Conservation (phyloP, 1,284 basidiomycete genomes). For the Moniliophthora roreri region DNA sequence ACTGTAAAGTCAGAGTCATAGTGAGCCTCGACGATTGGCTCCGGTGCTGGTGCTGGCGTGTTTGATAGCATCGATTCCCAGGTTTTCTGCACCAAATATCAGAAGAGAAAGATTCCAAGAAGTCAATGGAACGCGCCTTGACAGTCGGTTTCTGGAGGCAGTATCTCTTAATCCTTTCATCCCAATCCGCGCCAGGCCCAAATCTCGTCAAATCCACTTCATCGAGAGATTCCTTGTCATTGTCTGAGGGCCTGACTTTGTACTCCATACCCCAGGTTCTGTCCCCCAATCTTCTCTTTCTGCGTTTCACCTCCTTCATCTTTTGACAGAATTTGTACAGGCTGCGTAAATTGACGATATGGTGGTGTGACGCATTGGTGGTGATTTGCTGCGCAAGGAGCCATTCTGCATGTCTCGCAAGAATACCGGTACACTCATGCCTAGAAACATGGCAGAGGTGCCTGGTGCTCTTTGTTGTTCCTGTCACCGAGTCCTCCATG, state of each 20-base stretch:
- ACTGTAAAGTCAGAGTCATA: too few relatives aligned
- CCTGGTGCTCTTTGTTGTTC: conserved; percentile 26
- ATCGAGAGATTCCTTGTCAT: neutral
- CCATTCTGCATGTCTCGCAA: conserved; percentile 54
- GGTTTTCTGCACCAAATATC: too few relatives aligned
- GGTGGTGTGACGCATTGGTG: conserved; percentile 21
- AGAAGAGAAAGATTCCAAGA: too few relatives aligned
- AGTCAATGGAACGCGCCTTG: too few relatives aligned
- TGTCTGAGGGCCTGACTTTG: conserved; percentile 12
- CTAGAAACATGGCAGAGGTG: conserved; percentile 41
- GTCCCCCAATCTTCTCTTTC: conserved; percentile 10
- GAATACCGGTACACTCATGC: conserved; percentile 41
- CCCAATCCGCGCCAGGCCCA: conserved; percentile 9
- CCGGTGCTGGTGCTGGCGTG: too few relatives aligned
- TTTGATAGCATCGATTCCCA: too few relatives aligned
- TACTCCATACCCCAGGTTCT: conserved; percentile 28
- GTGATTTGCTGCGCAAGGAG: conserved; percentile 42
- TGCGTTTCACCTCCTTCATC: conserved; percentile 29
- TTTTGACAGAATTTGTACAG: conserved; percentile 45
- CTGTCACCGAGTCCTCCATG: conserved; percentile 24
- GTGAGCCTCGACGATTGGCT: too few relatives aligned
- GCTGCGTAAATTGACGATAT: conserved; percentile 36
- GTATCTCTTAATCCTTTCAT: conserved; percentile 2
- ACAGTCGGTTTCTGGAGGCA: neutral
- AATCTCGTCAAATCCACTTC: conserved; percentile 4